phyloP scores from a whole-genome alignment of 768 basidiomycete species.

The Boletus patriciae region DNA sequence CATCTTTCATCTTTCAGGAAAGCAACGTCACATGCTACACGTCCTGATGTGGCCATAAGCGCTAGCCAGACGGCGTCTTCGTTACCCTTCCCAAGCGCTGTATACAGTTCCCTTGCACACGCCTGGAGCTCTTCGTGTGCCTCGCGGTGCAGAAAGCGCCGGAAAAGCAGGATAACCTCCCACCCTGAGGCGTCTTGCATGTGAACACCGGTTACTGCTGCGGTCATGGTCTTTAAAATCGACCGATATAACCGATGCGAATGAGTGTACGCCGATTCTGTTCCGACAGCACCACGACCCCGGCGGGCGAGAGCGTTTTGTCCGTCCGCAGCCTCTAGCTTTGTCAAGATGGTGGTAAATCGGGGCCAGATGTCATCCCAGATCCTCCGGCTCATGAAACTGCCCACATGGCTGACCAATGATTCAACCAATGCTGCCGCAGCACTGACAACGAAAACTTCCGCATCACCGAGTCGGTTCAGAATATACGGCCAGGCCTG shows the following conservation, averaged over 20 bases:
- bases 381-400: slow-evolving; percentile 81
- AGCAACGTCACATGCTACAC: slow-evolving; percentile 39
- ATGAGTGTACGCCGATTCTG: slow-evolving; percentile 73
- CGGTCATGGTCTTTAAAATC: slow-evolving; percentile 70
- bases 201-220: slow-evolving; percentile 64
- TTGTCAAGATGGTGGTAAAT: slow-evolving; percentile 59
- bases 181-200: slow-evolving; percentile 71
- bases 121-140: slow-evolving; percentile 75
- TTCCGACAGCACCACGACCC: slow-evolving; percentile 50
- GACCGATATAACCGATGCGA: slow-evolving; percentile 81
- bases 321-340: slow-evolving; percentile 62
- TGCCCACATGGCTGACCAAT: slow-evolving; percentile 68
- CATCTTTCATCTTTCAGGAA: slow-evolving; percentile 61
- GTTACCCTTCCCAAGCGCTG: slow-evolving; percentile 58
- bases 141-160: slow-evolving; percentile 69
- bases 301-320: slow-evolving; percentile 65
- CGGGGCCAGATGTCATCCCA: slow-evolving; percentile 95
- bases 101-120: slow-evolving; percentile 64
- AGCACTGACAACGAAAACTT: slow-evolving; percentile 78
- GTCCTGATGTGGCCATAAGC: slow-evolving; percentile 53
- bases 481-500: slow-evolving; percentile 93
- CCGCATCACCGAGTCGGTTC: slow-evolving; percentile 71
- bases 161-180: slow-evolving; percentile 75
- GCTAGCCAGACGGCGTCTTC: slow-evolving; percentile 85
- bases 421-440: slow-evolving; percentile 73